These are phyloP conservation scores for Trichophyton benhamiae DNA, from an alignment of 2,329 filamentous ascomycete species.

Conservation along the genomic window DNA sequence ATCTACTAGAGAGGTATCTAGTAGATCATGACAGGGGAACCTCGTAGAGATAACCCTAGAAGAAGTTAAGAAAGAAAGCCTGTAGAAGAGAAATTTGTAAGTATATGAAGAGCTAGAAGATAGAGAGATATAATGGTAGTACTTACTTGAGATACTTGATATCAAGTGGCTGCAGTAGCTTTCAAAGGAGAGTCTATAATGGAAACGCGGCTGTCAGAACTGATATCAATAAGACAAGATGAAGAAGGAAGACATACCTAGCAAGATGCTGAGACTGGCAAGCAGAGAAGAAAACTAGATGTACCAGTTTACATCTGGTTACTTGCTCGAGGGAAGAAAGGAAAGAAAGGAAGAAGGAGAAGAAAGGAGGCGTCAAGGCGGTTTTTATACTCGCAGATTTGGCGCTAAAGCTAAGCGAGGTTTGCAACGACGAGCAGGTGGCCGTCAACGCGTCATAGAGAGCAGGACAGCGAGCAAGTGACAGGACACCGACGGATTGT, in stretches of 20 bases:
- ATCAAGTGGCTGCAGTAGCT: not conserved
- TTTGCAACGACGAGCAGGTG: not conserved
- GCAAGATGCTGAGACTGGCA: not conserved
- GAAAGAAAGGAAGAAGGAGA: constrained; percentile 5
- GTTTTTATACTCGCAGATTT: constrained; percentile 9
- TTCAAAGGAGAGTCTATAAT: not conserved
- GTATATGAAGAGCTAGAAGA: not conserved
- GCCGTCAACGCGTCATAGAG: not conserved
- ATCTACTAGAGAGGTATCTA: not conserved
- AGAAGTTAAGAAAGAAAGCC: constrained; percentile 1
- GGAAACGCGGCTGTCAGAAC: not conserved
- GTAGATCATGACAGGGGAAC: constrained; percentile 7
- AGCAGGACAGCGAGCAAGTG: not conserved
- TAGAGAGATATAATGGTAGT: not conserved
- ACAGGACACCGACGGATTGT: no score
- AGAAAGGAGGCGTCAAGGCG: not conserved
- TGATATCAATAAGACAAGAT: not conserved
- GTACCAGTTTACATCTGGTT: not conserved
- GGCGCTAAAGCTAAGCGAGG: constrained; percentile 10
- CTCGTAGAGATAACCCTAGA: constrained; percentile 1
- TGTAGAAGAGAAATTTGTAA: not conserved
- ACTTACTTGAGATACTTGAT: constrained; percentile 6
- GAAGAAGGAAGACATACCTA: not conserved
- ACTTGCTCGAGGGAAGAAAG: not conserved
- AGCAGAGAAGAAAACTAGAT: not conserved